phyloP scores from a whole-genome alignment of 2,329 filamentous ascomycete species.

The Pseudogymnoascus sp. region DNA sequence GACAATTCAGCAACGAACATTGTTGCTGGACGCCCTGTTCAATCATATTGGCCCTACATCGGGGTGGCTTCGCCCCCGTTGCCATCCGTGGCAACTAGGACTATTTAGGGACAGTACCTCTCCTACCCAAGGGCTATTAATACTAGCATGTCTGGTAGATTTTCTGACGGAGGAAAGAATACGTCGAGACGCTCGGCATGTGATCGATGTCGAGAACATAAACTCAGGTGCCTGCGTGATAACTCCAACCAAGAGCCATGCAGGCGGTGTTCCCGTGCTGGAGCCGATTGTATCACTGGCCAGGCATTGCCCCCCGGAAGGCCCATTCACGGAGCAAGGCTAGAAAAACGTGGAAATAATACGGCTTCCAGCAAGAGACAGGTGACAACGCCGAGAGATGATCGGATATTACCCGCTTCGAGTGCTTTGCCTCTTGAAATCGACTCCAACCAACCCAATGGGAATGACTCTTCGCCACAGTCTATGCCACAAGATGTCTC shows the following conservation, averaged over 20 bases:
- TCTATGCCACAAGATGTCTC: neutral
- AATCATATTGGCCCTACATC: neutral
- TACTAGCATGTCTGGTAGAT: neutral
- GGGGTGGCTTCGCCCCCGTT: neutral
- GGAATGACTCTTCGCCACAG: neutral
- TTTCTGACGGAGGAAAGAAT: neutral
- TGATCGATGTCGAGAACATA: constrained; percentile 5
- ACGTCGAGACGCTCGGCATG: neutral
- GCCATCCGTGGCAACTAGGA: neutral
- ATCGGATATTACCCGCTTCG: neutral
- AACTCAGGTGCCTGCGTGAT: neutral
- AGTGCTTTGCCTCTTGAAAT: neutral
- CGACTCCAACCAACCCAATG: neutral
- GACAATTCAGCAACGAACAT: neutral
- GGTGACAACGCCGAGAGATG: neutral
- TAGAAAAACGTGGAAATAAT: neutral
- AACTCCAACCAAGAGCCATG: neutral
- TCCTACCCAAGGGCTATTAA: neutral
- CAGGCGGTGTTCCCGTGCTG: neutral
- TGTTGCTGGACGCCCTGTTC: neutral
- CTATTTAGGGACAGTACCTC: neutral
- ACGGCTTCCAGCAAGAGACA: neutral
- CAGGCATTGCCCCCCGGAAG: neutral
- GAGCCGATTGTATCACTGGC: neutral
- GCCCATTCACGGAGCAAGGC: neutral